Evolutionary conservation across 140 eudicot species (phyloP).

Genomic region (Artemisia princeps): DNA sequence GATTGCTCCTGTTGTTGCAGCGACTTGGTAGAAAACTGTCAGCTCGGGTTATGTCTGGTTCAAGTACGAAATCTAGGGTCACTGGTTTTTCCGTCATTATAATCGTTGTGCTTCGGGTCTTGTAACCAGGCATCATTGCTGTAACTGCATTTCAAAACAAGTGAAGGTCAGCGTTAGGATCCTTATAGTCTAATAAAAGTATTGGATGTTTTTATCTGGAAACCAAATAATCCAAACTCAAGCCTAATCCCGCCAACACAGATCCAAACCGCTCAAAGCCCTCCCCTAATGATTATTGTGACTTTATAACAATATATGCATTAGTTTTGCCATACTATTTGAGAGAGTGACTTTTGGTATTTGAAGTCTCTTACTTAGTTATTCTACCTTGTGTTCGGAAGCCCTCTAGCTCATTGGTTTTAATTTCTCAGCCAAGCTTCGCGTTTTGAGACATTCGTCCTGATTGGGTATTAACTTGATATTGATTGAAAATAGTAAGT

Average conservation of each 20-base stretch:
- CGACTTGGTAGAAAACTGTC: constrained; percentile 27
- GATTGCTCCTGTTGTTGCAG: constrained; percentile 26
- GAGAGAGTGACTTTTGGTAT: neutral
- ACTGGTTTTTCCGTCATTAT: constrained; percentile 47
- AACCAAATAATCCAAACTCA: too few species aligned
- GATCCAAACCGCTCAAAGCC: too few species aligned
- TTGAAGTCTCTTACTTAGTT: neutral
- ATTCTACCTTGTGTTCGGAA: neutral
- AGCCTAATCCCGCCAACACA: too few species aligned
- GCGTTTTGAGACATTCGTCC: neutral
- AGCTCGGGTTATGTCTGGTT: constrained; percentile 29
- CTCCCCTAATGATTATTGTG: too few species aligned
- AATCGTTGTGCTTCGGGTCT: constrained; percentile 49
- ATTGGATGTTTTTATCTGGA: too few species aligned
- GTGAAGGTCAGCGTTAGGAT: neutral
- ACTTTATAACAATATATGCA: neutral
- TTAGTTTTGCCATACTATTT: too few species aligned
- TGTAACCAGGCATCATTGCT: constrained; percentile 75
- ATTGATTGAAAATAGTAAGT: neutral
- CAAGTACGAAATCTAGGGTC: constrained; percentile 69
- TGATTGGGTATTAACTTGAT: neutral
- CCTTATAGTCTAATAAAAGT: neutral
- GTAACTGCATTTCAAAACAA: constrained; percentile 42
- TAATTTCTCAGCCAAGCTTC: neutral
- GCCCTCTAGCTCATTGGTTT: neutral